These are phyloP conservation scores for Malus hybrid DNA, from an alignment of 331 rosid genomes.

Conservation along the genomic window DNA sequence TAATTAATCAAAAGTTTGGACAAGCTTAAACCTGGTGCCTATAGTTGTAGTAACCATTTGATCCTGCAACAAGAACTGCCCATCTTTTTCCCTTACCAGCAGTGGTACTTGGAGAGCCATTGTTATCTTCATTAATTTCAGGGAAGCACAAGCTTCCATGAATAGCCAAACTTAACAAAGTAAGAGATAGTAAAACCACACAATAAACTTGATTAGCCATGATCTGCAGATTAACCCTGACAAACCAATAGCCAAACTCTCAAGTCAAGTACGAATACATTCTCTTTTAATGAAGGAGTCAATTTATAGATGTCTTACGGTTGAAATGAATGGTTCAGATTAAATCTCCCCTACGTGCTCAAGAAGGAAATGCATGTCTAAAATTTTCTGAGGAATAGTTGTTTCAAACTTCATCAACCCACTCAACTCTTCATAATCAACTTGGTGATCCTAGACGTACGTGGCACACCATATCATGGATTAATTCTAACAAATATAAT, in stretches of 20 bases:
- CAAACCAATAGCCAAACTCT: not conserved
- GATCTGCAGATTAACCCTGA: not conserved
- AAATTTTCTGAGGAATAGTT: not conserved
- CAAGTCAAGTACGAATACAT: not conserved
- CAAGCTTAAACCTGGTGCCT: conserved; percentile 46
- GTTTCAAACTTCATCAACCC: not conserved
- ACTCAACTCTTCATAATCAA: not conserved
- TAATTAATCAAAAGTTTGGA: not conserved
- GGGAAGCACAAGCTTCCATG: not conserved
- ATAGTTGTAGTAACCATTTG: conserved; percentile 33
- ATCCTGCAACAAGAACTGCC: conserved; percentile 67
- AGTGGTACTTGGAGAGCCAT: not conserved
- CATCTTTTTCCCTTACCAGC: conserved; percentile 36
- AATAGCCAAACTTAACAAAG: not conserved
- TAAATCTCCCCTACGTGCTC: not conserved
- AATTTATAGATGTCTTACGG: not conserved
- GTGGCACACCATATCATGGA: too few relatives aligned
- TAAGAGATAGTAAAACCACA: not conserved
- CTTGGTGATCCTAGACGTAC: not conserved
- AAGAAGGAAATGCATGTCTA: not conserved
- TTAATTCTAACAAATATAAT: too few relatives aligned
- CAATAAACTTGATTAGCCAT: not conserved
- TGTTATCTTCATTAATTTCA: not conserved
- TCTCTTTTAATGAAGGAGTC: not conserved
- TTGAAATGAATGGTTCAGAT: not conserved